A percentile compares a stretch with the other conserved stretches of the same genome.
These are phyloP conservation scores for Lecanicillium sp. DNA, from an alignment of 2,329 filamentous ascomycete genomes.

Conservation along the genomic window DNA sequence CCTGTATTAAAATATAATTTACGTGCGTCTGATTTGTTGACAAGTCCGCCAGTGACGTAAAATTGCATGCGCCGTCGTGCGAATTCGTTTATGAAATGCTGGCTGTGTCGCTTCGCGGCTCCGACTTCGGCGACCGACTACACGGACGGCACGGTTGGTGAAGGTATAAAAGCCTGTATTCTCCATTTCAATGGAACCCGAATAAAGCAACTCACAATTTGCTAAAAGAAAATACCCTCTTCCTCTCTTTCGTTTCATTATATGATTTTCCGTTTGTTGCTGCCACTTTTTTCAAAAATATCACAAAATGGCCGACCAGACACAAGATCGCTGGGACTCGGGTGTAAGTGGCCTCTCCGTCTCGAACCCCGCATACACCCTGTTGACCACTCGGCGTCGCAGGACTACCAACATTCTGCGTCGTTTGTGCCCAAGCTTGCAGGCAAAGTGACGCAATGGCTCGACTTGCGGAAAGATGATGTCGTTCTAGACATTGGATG, in stretches of 20 bases:
- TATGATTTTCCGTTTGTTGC: too few relatives aligned
- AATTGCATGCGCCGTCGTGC: neutral
- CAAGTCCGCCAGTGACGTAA: neutral
- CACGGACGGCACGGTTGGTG: neutral
- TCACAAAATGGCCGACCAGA: conserved; percentile 17
- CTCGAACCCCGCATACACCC: neutral
- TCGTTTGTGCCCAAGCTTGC: conserved; percentile 59
- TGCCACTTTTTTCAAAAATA: neutral
- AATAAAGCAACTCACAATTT: too few relatives aligned
- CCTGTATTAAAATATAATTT: neutral
- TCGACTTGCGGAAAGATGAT: conserved; percentile 53
- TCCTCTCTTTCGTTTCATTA: too few relatives aligned
- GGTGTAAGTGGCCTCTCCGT: conserved; percentile 17
- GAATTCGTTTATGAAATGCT: neutral
- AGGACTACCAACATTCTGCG: conserved; percentile 56
- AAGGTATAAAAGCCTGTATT: neutral
- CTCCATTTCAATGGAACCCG: neutral
- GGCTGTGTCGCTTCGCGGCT: neutral
- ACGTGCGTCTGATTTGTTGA: neutral
- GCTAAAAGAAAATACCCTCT: neutral
- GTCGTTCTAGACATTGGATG: conserved; percentile 58
- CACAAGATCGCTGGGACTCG: conserved; percentile 24
- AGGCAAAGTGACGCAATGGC: conserved; percentile 50
- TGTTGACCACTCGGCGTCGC: conserved; percentile 15
- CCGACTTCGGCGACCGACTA: conserved; percentile 6